These are phyloP conservation scores for Linum trigynum DNA, from an alignment of 345 rosid species.

Conservation along the genomic window DNA sequence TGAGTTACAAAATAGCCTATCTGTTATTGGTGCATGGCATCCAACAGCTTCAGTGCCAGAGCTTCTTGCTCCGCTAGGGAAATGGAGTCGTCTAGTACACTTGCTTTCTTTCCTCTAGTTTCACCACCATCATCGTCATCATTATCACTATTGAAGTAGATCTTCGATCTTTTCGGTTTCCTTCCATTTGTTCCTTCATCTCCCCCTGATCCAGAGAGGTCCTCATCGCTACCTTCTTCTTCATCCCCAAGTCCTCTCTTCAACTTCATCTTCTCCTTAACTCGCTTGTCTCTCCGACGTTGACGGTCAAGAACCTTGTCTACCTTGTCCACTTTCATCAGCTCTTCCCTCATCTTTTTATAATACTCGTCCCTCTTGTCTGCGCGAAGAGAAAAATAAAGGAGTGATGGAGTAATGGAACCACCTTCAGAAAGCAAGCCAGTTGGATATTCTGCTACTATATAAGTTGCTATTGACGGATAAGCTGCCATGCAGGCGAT, in stretches of 20 bases:
- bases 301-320: slow-evolving; percentile 67
- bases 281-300: slow-evolving; percentile 59
- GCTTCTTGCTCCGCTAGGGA: slow-evolving; percentile 77
- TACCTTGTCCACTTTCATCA: slow-evolving; percentile 65
- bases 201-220: slow-evolving; percentile 39
- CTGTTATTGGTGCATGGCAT: slow-evolving; percentile 37
- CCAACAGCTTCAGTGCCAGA: slow-evolving; percentile 63
- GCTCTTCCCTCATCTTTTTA: slow-evolving; percentile 58
- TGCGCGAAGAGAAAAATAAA: slow-evolving; percentile 18
- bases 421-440: neutral
- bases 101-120: slow-evolving; percentile 4
- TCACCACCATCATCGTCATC: slow-evolving; percentile 25
- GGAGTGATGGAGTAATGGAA: neutral
- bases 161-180: slow-evolving; percentile 44
- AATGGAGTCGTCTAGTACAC: slow-evolving; percentile 30
- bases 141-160: slow-evolving; percentile 32
- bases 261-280: slow-evolving; percentile 62
- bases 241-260: slow-evolving; percentile 40
- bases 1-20: neutral
- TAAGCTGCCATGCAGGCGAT: too few relatives aligned
- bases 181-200: slow-evolving; percentile 21
- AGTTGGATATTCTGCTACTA: too few relatives aligned
- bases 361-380: slow-evolving; percentile 49
- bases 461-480: too few relatives aligned
- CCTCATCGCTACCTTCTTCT: slow-evolving; percentile 32